Percentiles rank a stretch among this genome's conserved stretches.
These are phyloP conservation scores for Platanthera zijinensis DNA, from an alignment of 106 monocot species.

Conservation along the genomic window DNA sequence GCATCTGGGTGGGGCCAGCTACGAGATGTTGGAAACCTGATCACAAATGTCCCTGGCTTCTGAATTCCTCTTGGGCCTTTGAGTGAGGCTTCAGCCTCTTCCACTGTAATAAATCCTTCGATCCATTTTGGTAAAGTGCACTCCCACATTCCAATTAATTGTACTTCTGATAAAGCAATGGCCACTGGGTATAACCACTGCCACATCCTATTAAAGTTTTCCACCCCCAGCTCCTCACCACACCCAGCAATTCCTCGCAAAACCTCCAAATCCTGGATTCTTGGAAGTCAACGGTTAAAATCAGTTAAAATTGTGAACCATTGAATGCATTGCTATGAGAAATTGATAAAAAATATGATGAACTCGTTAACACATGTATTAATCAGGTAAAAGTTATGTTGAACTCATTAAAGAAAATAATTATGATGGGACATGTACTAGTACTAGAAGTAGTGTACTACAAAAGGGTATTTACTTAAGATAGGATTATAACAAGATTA, in stretches of 20 bases:
- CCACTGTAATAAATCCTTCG: slow-evolving; percentile 78
- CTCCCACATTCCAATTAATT: slow-evolving; percentile 56
- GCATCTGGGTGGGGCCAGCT: slow-evolving; percentile 99
- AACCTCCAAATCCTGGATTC: slow-evolving; percentile 73
- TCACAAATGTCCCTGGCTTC: slow-evolving; percentile 74
- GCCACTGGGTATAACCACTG: slow-evolving; percentile 86
- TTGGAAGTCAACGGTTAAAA: background rate
- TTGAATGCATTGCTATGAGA: background rate
- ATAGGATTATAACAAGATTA: no score
- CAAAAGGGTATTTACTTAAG: no score
- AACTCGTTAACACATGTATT: no score
- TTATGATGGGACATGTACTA: no score
- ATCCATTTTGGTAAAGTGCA: slow-evolving; percentile 71
- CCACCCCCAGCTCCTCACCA: slow-evolving; percentile 49
- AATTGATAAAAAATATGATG: no score
- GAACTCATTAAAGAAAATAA: no score
- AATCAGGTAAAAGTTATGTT: no score
- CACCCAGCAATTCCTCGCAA: slow-evolving; percentile 72
- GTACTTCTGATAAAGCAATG: slow-evolving; percentile 47
- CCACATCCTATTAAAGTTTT: slow-evolving; percentile 80
- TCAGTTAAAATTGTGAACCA: background rate
- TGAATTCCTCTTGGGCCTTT: slow-evolving; percentile 26
- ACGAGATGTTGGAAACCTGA: slow-evolving; percentile 88
- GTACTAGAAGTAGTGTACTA: no score
- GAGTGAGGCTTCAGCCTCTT: slow-evolving; percentile 77